phyloP scores from a whole-genome alignment of 352 stramenopile genomes.

The Globisporangium acanthophoron region DNA sequence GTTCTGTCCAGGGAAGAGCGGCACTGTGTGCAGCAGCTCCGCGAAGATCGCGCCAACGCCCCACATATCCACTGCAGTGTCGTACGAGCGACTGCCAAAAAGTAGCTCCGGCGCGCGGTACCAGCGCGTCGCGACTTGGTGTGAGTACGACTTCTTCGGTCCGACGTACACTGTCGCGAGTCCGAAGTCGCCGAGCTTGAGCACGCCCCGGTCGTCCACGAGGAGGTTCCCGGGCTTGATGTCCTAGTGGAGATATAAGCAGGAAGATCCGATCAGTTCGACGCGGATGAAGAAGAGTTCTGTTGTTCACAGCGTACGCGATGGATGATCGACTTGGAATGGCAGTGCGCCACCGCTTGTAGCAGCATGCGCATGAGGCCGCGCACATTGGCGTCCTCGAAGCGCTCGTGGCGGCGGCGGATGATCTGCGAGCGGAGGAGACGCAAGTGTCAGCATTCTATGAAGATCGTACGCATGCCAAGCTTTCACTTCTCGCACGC shows the following conservation, averaged over 20 bases:
- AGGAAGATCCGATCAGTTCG: not conserved
- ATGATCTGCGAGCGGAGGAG: constrained; percentile 23
- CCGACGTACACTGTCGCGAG: constrained; percentile 60
- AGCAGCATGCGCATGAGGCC: constrained; percentile 66
- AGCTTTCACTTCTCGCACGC: constrained; percentile 10
- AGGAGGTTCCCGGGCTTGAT: constrained; percentile 74
- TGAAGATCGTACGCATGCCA: no score
- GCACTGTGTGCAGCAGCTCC: constrained; percentile 51
- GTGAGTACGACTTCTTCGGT: constrained; percentile 36
- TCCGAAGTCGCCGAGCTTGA: constrained; percentile 82
- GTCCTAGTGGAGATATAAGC: constrained; percentile 24
- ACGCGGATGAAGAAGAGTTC: not conserved
- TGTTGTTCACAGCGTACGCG: constrained; percentile 18
- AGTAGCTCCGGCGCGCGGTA: constrained; percentile 92
- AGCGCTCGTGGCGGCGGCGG: constrained; percentile 24
- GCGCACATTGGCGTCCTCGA: constrained; percentile 38
- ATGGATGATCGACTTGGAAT: constrained; percentile 59
- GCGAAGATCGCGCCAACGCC: constrained; percentile 56
- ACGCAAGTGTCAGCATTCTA: not conserved
- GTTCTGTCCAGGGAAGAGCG: constrained; percentile 75
- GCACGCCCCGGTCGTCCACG: constrained; percentile 34
- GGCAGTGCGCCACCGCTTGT: constrained; percentile 53
- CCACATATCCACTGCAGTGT: constrained; percentile 68
- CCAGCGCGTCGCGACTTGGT: constrained; percentile 92
- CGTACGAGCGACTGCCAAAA: constrained; percentile 61